These are phyloP conservation scores for Viridothelium virens DNA, from an alignment of 495 filamentous ascomycete genomes.

Conservation along the genomic window DNA sequence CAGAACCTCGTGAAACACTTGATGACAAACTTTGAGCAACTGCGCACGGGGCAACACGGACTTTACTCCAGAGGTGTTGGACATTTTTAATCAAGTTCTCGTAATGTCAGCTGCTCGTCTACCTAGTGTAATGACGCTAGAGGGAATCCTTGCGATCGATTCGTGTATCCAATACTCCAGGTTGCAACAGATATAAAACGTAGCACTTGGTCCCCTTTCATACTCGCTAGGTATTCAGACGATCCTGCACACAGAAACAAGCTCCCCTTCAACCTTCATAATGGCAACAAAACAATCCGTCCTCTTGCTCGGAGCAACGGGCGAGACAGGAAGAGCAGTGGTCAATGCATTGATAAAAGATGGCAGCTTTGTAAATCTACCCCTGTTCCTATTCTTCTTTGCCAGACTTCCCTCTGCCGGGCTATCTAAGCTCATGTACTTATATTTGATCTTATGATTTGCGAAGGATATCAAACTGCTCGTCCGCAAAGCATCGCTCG, in stretches of 20 bases:
- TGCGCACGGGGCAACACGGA: no score
- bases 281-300: slow-evolving; percentile 4
- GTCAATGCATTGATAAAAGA: not conserved
- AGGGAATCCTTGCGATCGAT: no score
- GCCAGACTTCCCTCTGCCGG: not conserved
- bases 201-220: no score
- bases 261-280: not conserved
- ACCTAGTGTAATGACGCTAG: no score
- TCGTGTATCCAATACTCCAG: no score
- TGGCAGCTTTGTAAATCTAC: not conserved
- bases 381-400: not conserved
- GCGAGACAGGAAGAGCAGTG: not conserved
- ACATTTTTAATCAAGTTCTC: no score
- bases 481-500: slow-evolving; percentile 13
- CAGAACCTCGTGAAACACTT: no score
- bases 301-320: not conserved
- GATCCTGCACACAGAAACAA: not conserved
- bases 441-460: not conserved
- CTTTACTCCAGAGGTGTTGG: no score
- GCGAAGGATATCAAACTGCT: slow-evolving; percentile 7
- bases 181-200: no score
- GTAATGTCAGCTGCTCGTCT: no score
- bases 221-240: no score
- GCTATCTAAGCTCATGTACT: not conserved
- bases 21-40: no score